phyloP scores from a whole-genome alignment of 345 rosid genomes.

The Noccaea caerulescens region DNA sequence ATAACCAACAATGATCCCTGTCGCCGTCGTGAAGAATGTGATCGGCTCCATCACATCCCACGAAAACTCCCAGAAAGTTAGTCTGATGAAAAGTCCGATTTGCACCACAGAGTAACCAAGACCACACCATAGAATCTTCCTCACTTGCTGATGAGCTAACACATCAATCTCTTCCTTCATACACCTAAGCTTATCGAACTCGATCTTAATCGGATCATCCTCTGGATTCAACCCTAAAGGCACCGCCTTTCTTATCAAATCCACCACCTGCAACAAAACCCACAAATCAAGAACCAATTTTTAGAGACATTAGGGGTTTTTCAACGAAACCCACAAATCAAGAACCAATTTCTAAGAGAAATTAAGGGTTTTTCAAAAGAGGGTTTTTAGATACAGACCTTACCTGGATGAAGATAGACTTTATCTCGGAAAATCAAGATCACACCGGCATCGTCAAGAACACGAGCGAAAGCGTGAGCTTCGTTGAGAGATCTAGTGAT shows the following conservation, averaged over 20 bases:
- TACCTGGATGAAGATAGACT: constrained; percentile 83
- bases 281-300: not conserved
- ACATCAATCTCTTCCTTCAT: constrained; percentile 87
- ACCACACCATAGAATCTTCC: constrained; percentile 78
- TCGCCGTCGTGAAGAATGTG: constrained; percentile 71
- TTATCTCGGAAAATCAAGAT: constrained; percentile 77
- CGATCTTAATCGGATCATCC: constrained; percentile 65
- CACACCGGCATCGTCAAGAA: constrained; percentile 84
- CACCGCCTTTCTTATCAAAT: constrained; percentile 75
- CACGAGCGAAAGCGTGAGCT: constrained; percentile 73
- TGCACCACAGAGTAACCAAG: constrained; percentile 60
- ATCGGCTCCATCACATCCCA: constrained; percentile 99
- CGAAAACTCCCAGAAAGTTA: constrained; percentile 95
- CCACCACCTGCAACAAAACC: constrained; percentile 66
- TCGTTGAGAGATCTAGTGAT: constrained; percentile 69
- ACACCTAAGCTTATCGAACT: constrained; percentile 65
- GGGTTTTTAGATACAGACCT: constrained; percentile 47
- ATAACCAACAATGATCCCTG: constrained; percentile 74
- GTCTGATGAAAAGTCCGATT: constrained; percentile 68
- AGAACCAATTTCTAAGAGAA: constrained; percentile 1
- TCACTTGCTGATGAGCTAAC: constrained; percentile 87
- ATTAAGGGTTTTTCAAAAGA: not conserved
- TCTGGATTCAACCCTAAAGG: constrained; percentile 74
- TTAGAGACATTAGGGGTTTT: too few species aligned
- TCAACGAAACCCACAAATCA: not conserved